Evolutionary conservation across 2,329 filamentous ascomycete genomes (phyloP), one percentile per base, ranked within the genome.

Genomic region (Trichoderma guizhouense): DNA sequence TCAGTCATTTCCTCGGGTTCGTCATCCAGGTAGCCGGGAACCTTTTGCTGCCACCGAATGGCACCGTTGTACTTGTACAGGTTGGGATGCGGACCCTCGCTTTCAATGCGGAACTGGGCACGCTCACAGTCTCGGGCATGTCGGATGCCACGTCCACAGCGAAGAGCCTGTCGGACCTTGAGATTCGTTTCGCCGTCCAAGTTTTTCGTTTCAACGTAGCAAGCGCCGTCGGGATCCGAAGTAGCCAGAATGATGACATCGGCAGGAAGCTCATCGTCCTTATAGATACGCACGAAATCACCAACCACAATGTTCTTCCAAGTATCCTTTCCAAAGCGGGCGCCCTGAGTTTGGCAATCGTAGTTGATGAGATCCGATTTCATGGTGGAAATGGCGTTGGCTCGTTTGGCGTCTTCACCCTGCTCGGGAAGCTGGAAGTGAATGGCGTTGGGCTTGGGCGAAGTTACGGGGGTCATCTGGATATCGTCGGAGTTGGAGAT

Each of bases 161-260:
- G 93, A 55, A 99, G 87, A 24, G 96, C 94, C 78, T 95, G 93
- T 72, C 96, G 92, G 73, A 98, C 94, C 82, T 99, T 99, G 74
- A 99, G 84, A 78, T 99, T 99, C 3, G 96, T 99, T 83, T 99
- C 96, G 65, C 96, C 96, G 78, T 99, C 96, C 84, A 99, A 81
- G 79, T 97, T 98, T 85, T 98, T 99, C 3, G 96, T 99, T 82
- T 99, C 96, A 26, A 99, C 92, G 77, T 98, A 99, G 82, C 96
- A 99, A 47, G 93, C 93, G 65, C 96, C 96, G 77, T 99, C 96
- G 1, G 92, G 88, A 77, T 98, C 96, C 3, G 96, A 97, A 0
- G 96, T 98, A 3, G 96, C 93, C 28, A 99, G 84, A 57, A 99
- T 92, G 62, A 98, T 91, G 61, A 99, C 86, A 81, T 99, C 96